These are phyloP conservation scores for Capronia americana DNA, from an alignment of 2,329 filamentous ascomycete genomes.

Conservation along the genomic window DNA sequence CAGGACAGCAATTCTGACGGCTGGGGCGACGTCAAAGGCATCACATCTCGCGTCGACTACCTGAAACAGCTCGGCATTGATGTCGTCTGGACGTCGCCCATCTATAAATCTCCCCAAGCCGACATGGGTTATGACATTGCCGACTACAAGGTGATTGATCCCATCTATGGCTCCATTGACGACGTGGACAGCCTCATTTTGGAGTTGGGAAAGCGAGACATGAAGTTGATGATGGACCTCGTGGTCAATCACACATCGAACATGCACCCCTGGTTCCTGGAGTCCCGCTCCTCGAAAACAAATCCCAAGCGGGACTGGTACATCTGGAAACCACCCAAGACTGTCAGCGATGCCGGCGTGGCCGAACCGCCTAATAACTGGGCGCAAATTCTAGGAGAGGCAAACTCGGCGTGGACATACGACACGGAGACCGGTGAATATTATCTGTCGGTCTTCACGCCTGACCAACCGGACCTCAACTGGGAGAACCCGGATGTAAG, in stretches of 20 bases:
- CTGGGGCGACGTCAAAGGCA: conserved; percentile 69
- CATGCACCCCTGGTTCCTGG: conserved; percentile 67
- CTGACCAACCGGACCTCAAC: conserved; percentile 82
- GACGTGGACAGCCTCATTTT: conserved; percentile 55
- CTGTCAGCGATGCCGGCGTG: conserved; percentile 61
- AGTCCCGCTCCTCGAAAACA: conserved; percentile 66
- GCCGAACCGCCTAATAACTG: conserved; percentile 78
- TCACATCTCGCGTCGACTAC: conserved; percentile 70
- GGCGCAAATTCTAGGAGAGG: conserved; percentile 50
- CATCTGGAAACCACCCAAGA: conserved; percentile 60
- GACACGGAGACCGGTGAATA: conserved; percentile 76
- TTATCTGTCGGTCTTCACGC: conserved; percentile 77
- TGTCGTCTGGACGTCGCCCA: conserved; percentile 63
- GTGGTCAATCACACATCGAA: conserved; percentile 55
- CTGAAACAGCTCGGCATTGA: conserved; percentile 67
- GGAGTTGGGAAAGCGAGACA: conserved; percentile 52
- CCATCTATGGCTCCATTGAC: conserved; percentile 53
- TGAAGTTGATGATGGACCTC: conserved; percentile 59
- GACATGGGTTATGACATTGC: conserved; percentile 59
- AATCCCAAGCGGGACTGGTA: conserved; percentile 75
- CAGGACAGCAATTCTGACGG: conserved; percentile 58
- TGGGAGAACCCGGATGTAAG: conserved; percentile 76
- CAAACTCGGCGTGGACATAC: conserved; percentile 61
- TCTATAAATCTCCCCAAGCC: conserved; percentile 60
- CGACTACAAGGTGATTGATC: conserved; percentile 54